Percentiles rank a stretch among this genome's conserved stretches.
These are phyloP conservation scores for Luzula sylvatica DNA, from an alignment of 176 grass and related monocot species.

Conservation along the genomic window DNA sequence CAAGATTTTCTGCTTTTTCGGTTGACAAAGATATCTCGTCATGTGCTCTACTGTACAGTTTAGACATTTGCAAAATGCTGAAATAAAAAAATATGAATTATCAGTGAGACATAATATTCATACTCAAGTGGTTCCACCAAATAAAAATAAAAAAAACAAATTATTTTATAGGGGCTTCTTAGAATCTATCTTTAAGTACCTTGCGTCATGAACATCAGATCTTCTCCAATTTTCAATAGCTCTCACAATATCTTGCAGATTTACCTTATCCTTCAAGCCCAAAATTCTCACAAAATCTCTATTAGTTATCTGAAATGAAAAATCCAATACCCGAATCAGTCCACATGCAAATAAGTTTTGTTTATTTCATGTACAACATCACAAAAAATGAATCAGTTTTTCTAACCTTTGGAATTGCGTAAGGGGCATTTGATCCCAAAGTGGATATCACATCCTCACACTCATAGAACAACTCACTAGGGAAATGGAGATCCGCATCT, in stretches of 20 bases:
- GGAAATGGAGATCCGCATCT: slow-evolving; percentile 24
- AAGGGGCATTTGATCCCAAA: slow-evolving; percentile 26
- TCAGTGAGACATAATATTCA: slow-evolving; percentile 6
- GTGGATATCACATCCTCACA: slow-evolving; percentile 16
- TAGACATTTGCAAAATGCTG: slow-evolving; percentile 33
- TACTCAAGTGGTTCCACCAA: background rate
- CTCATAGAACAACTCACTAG: slow-evolving; percentile 26
- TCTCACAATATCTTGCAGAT: slow-evolving; percentile 17
- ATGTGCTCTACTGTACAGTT: slow-evolving; percentile 19
- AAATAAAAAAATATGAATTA: slow-evolving; percentile 10
- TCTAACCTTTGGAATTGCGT: slow-evolving; percentile 34
- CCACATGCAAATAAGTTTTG: background rate
- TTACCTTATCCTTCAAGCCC: slow-evolving; percentile 20
- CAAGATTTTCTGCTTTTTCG: slow-evolving; percentile 8
- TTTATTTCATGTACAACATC: too few species aligned
- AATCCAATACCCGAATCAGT: background rate
- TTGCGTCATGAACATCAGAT: slow-evolving; percentile 11
- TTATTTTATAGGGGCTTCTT: background rate
- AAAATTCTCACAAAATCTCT: slow-evolving; percentile 13
- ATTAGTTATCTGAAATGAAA: slow-evolving; percentile 15
- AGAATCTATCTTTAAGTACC: slow-evolving; percentile 7
- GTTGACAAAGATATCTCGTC: slow-evolving; percentile 15
- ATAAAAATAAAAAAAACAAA: background rate
- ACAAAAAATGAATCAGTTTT: slow-evolving; percentile 4
- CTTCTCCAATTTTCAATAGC: slow-evolving; percentile 11